Evolutionary conservation across 176 grass and related monocot genomes (phyloP).

Genomic region (Oryza glumipatula): DNA sequence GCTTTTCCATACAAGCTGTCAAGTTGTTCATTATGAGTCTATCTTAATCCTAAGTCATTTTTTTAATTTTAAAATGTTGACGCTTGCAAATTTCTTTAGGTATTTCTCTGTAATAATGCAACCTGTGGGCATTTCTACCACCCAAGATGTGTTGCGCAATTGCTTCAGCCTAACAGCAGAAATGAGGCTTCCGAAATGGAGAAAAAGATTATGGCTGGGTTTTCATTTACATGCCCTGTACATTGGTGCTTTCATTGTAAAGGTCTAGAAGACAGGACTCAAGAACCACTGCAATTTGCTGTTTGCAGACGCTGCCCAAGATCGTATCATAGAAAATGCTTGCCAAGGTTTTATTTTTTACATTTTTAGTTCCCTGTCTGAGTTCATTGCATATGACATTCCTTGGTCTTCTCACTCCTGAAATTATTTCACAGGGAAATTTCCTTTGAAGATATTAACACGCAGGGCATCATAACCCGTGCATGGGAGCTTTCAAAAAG

Average conservation of each 20-base stretch:
- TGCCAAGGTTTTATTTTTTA: constrained; percentile 59
- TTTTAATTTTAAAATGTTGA: background rate
- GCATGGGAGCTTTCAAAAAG: constrained; percentile 68
- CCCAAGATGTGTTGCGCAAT: constrained; percentile 62
- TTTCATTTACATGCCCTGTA: constrained; percentile 63
- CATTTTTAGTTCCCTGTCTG: background rate
- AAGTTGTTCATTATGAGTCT: constrained; percentile 11
- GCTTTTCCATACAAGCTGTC: constrained; percentile 8
- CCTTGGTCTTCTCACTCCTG: constrained; percentile 3
- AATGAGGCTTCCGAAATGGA: constrained; percentile 51
- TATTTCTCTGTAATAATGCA: constrained; percentile 76
- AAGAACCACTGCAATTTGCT: constrained; percentile 58
- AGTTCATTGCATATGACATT: background rate
- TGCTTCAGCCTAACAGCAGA: constrained; percentile 44
- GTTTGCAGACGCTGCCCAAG: constrained; percentile 71
- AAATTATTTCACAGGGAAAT: constrained; percentile 47
- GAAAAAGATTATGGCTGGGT: constrained; percentile 57
- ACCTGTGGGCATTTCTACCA: constrained; percentile 87
- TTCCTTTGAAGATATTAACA: constrained; percentile 49
- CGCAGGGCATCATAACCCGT: constrained; percentile 42
- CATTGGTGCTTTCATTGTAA: constrained; percentile 71
- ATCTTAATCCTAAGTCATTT: background rate
- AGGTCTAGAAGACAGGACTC: constrained; percentile 52
- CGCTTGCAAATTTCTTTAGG: constrained; percentile 39
- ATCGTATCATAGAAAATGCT: constrained; percentile 79